Conservation (phyloP, 2,329 filamentous ascomycete genomes). For the Nectriaceae sp. region DNA sequence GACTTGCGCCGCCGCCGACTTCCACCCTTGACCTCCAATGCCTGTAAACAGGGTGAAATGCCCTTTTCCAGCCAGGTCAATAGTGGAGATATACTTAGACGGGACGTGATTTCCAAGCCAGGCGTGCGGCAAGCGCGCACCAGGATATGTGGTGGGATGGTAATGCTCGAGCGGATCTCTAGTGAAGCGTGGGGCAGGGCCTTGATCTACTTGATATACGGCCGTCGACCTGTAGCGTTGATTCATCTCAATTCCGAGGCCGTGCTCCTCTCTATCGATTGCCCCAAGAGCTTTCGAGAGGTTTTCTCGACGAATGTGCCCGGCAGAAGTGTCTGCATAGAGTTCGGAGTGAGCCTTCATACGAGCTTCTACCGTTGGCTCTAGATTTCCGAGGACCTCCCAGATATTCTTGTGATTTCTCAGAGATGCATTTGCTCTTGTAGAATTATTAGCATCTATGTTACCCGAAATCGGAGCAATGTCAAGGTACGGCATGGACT, state of each 20-base stretch:
- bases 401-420: constrained; percentile 51
- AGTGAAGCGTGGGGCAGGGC: constrained; percentile 7
- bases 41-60: constrained; percentile 7
- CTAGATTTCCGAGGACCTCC: constrained; percentile 49
- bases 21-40: constrained; percentile 4
- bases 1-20: background rate
- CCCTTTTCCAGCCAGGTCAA: constrained; percentile 7
- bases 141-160: constrained; percentile 56
- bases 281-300: background rate
- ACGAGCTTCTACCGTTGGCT: constrained; percentile 38
- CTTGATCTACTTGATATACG: background rate
- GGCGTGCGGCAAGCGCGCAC: constrained; percentile 60
- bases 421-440: constrained; percentile 60
- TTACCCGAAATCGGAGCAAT: too few relatives aligned
- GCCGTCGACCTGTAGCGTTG: background rate
- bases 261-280: background rate
- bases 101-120: constrained; percentile 58
- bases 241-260: background rate
- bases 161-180: constrained; percentile 44
- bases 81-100: background rate
- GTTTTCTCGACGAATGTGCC: background rate
- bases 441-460: too few relatives aligned
- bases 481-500: too few relatives aligned
- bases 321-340: background rate
- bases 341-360: constrained; percentile 13